Conservation (phyloP, 108 stramenopile genomes). For the Nitzschia sp. region DNA sequence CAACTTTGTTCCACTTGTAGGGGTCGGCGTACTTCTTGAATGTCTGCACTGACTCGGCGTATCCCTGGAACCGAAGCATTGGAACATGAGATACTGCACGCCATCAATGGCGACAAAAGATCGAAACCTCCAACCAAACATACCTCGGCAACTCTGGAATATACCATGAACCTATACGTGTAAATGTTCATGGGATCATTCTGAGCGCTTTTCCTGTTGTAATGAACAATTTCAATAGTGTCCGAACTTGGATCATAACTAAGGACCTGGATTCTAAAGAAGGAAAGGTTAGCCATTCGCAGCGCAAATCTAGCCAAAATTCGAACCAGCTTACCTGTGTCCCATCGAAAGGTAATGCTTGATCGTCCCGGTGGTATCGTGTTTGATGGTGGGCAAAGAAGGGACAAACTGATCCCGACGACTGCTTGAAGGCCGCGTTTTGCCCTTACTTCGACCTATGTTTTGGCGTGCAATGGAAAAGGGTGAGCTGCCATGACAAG, state of each 20-base stretch:
- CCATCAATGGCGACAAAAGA: neutral
- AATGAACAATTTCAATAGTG: conserved; percentile 76
- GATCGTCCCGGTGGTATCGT: conserved; percentile 20
- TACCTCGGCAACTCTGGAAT: conserved; percentile 55
- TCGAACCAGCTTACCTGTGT: conserved; percentile 16
- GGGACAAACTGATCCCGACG: conserved; percentile 5
- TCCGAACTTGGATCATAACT: conserved; percentile 71
- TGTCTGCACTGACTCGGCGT: conserved; percentile 61
- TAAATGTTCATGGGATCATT: conserved; percentile 47
- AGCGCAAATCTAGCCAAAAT: neutral
- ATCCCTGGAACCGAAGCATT: conserved; percentile 9
- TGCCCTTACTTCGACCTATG: neutral
- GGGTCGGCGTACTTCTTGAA: conserved; percentile 80
- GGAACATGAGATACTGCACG: neutral
- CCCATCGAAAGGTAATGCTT: conserved; percentile 40
- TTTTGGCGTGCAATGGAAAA: neutral
- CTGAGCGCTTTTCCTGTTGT: conserved; percentile 67
- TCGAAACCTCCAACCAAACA: neutral
- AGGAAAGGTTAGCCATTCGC: neutral
- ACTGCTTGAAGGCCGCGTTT: neutral
- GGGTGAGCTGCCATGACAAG: neutral
- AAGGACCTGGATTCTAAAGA: conserved; percentile 48
- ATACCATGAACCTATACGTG: conserved; percentile 53
- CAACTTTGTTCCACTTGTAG: conserved; percentile 85
- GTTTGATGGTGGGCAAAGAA: conserved; percentile 11